Evolutionary conservation across 192 early-diverging fungal genomes (phyloP).

Genomic region (Helicostylum pulchrum): DNA sequence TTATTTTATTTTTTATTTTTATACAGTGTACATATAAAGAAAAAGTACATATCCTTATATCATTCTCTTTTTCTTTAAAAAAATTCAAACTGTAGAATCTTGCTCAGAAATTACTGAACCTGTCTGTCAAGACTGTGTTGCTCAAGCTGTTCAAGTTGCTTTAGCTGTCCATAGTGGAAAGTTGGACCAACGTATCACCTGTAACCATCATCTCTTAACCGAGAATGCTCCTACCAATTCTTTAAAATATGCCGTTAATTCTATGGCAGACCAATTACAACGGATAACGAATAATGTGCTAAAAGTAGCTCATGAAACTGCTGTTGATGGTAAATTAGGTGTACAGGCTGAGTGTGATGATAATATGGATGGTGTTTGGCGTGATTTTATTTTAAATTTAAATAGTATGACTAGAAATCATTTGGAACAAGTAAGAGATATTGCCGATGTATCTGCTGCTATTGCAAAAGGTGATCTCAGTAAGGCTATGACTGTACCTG

Average conservation of each 20-base stretch:
- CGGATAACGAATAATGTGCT: slow-evolving; percentile 56
- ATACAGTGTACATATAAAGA: background rate
- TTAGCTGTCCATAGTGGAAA: slow-evolving; percentile 43
- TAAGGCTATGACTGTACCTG: slow-evolving; percentile 56
- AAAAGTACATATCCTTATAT: too few relatives aligned
- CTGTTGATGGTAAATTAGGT: slow-evolving; percentile 69
- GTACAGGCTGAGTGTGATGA: slow-evolving; percentile 48
- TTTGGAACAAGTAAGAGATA: slow-evolving; percentile 59
- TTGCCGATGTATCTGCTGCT: slow-evolving; percentile 59
- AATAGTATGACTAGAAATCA: slow-evolving; percentile 60
- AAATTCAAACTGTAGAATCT: too few relatives aligned
- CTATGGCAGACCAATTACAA: slow-evolving; percentile 62
- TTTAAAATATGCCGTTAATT: slow-evolving; percentile 50
- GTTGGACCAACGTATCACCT: slow-evolving; percentile 42
- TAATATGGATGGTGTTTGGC: slow-evolving; percentile 48
- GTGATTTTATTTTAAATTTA: slow-evolving; percentile 50
- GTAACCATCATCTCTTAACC: slow-evolving; percentile 22
- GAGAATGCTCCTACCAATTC: slow-evolving; percentile 17
- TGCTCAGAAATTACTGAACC: background rate
- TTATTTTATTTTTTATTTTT: background rate
- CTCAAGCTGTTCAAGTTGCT: slow-evolving; percentile 44
- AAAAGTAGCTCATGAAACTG: slow-evolving; percentile 65
- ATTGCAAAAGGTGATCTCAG: slow-evolving; percentile 55
- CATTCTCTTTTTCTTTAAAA: too few relatives aligned
- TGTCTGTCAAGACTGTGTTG: slow-evolving; percentile 41